These are phyloP conservation scores for Wickerhamiella slavikovae DNA, from an alignment of 805 yeast genomes.

Conservation along the genomic window DNA sequence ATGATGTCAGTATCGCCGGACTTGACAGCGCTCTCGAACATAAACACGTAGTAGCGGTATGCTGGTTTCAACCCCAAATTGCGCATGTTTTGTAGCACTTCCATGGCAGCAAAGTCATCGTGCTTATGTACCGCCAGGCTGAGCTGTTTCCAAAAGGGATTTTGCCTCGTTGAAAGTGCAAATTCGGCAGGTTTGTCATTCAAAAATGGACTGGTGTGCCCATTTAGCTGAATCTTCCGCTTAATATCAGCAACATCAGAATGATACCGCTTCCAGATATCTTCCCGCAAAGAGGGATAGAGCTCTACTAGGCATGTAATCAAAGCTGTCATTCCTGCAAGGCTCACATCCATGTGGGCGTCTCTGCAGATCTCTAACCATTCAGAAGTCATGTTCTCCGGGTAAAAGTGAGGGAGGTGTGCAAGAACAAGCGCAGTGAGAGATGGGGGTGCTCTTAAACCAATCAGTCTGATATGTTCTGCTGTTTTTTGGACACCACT, in stretches of 20 bases:
- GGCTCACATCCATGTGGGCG: not conserved
- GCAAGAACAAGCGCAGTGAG: not conserved
- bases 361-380: slow-evolving; percentile 1
- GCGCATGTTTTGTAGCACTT: not conserved
- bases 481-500: not conserved
- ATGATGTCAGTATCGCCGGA: not conserved
- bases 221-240: too few relatives aligned
- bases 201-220: too few relatives aligned
- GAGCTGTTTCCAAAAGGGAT: not conserved
- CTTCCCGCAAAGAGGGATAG: not conserved
- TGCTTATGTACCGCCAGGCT: too few relatives aligned
- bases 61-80: not conserved
- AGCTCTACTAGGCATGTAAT: not conserved
- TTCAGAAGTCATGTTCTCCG: not conserved
- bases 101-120: too few relatives aligned
- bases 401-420: not conserved
- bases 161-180: not conserved
- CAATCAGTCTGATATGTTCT: not conserved
- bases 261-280: not conserved
- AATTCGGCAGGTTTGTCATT: not conserved
- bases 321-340: not conserved
- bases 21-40: not conserved
- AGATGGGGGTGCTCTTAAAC: not conserved
- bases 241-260: too few relatives aligned
- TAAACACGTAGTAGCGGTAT: not conserved